phyloP scores from a whole-genome alignment of 2,329 filamentous ascomycete species.

The Cercospora sp. region DNA sequence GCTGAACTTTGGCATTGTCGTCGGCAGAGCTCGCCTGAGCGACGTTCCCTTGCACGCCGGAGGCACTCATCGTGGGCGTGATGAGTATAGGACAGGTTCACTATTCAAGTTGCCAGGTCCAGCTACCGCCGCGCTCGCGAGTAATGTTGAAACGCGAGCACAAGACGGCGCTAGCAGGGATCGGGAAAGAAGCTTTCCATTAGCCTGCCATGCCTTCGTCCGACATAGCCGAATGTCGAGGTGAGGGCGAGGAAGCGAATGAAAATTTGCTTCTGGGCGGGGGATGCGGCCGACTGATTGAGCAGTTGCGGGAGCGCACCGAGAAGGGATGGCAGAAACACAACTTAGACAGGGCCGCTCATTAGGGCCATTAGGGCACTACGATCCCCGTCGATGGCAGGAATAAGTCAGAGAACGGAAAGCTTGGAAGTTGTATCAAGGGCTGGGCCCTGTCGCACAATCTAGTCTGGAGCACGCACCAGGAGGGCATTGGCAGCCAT shows the following conservation, averaged over 20 bases:
- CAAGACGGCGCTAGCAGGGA: background rate
- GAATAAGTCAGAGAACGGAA: background rate
- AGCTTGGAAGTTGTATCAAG: background rate
- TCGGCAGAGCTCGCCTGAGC: conserved; percentile 15
- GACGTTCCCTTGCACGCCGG: conserved; percentile 4
- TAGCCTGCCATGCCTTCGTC: background rate
- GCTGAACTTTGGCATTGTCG: conserved; percentile 11
- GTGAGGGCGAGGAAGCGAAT: background rate
- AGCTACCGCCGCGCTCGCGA: background rate
- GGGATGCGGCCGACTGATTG: background rate
- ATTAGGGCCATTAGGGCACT: background rate
- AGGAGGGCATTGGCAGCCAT: background rate
- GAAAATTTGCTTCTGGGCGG: background rate
- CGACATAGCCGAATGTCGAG: conserved; percentile 1
- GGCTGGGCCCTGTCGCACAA: background rate
- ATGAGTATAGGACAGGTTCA: background rate
- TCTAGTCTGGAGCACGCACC: background rate
- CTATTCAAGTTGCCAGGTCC: background rate
- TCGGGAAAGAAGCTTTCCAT: background rate
- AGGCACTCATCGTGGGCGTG: conserved; percentile 2
- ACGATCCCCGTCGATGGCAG: background rate
- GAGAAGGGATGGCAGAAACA: background rate
- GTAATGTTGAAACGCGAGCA: conserved; percentile 4
- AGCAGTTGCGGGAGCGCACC: background rate
- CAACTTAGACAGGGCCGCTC: background rate